Base-by-base conservation (phyloP, 495 filamentous ascomycete species). In the Aspergillus wentii region DNA sequence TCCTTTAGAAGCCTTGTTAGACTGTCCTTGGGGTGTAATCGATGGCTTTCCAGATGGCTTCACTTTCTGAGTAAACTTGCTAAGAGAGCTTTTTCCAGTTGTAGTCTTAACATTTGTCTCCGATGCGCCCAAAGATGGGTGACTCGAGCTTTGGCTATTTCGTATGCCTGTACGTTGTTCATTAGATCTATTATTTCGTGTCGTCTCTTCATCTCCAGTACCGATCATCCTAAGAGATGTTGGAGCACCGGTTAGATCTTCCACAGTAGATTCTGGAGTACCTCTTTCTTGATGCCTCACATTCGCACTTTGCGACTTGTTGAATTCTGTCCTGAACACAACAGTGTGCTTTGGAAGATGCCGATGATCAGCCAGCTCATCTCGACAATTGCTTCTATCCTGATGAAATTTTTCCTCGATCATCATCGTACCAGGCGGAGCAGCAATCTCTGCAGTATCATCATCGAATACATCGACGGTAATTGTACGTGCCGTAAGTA, bases 401-500 rank as follows among this genome's bases (percentile, higher is more conserved):
- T 53, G 43, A 16, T 69, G 56, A 13, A 71, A 65, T 16, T 56
- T 57, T 58, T 83, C 70, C 48, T 80, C 72, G 20, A 88, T 54
- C 38, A 88, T 65, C 48, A 82, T 82, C 15, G 83, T 75, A 0
- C 80, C 79, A 1, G 79, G 75, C 2, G 83, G 81, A 8, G 83
- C 74, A 7, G 71, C 57, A 17, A 88, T 69, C 11, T 79, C 72
- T 3, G 77, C 66, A 16, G 65, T 65, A 14, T 75, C 66, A 18
- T 78, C 67, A 28, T 85, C 79, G 13, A 68, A 77, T 14, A 88
- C 75, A 39, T 87, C 81, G 3, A 89, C 82, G 0, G 82, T 86
- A 43, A 88, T 80, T 0, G 75, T 86, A 33, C 79, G 80, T 3
- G 77, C 82, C 5, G 79, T 85, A 14, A 74, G 68, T 7, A 75